A percentile compares a stretch with the other conserved stretches of the same genome.
phyloP scores from a whole-genome alignment of 73 alveolate genomes.

The Tetrahymena thermophila region DNA sequence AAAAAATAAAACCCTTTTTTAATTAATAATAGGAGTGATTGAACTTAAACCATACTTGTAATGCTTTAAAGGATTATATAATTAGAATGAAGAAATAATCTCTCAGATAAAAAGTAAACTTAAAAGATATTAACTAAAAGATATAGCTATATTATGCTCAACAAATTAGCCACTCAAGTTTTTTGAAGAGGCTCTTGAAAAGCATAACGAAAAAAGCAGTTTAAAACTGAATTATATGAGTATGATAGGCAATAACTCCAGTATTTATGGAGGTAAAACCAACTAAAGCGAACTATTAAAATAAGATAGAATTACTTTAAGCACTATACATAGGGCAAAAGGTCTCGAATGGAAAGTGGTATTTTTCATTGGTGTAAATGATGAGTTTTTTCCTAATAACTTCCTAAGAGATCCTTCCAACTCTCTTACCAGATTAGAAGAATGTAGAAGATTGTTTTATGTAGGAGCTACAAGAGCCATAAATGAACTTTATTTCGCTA shows the following conservation, averaged over 20 bases:
- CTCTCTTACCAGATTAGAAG: not conserved
- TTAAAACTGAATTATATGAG: not conserved
- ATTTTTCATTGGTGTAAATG: not conserved
- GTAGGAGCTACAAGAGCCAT: not conserved
- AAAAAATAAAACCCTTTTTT: no score
- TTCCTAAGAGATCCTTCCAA: not conserved
- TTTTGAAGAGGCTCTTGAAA: not conserved
- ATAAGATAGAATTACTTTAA: not conserved
- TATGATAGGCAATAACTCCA: not conserved
- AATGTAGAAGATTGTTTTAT: not conserved
- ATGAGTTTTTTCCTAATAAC: not conserved
- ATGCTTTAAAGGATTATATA: not conserved
- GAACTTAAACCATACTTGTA: not conserved
- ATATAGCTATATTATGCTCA: not conserved
- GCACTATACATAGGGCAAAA: not conserved
- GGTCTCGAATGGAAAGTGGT: not conserved
- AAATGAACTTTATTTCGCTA: not conserved
- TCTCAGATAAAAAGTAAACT: not conserved
- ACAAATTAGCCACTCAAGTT: not conserved
- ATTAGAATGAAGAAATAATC: not conserved
- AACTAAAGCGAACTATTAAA: not conserved
- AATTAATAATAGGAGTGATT: not conserved
- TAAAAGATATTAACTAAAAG: not conserved
- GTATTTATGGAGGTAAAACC: not conserved
- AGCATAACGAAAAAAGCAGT: not conserved